A percentile compares a stretch with the other conserved stretches of the same genome.
phyloP scores from a whole-genome alignment of 257 asterid species.

The Asclepias syriaca region DNA sequence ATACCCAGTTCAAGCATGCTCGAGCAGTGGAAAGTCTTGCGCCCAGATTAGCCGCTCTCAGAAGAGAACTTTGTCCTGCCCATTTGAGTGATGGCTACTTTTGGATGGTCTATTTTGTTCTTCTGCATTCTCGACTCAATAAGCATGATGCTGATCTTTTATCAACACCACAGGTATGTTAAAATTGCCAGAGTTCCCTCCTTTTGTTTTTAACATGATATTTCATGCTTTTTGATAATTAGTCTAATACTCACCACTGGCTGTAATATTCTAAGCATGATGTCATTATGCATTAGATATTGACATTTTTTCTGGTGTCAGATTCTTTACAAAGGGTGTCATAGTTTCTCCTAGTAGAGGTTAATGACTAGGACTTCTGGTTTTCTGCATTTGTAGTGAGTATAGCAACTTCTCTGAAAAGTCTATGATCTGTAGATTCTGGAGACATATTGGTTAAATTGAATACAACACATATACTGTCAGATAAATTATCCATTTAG shows the following conservation, averaged over 20 bases:
- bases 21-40: conserved; percentile 70
- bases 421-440: not conserved
- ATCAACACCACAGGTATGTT: conserved; percentile 81
- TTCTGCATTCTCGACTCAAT: conserved; percentile 75
- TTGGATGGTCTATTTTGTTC: conserved; percentile 99
- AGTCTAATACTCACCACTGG: not conserved
- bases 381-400: not conserved
- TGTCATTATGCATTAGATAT: not conserved
- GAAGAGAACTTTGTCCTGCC: conserved; percentile 90
- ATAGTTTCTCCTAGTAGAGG: not conserved
- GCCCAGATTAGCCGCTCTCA: conserved; percentile 89
- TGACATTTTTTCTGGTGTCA: not conserved
- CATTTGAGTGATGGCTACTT: conserved; percentile 89
- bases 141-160: conserved; percentile 67
- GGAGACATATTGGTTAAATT: not conserved
- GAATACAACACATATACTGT: not conserved
- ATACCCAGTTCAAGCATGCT: conserved; percentile 71
- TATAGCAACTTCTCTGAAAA: not conserved
- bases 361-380: not conserved
- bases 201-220: not conserved
- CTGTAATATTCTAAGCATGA: not conserved
- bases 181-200: not conserved
- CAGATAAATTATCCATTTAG: conserved; percentile 4
- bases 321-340: not conserved
- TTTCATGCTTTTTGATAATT: not conserved